Base-by-base conservation (phyloP, 2,329 filamentous ascomycete species). In the Neocucurbitaria cava region DNA sequence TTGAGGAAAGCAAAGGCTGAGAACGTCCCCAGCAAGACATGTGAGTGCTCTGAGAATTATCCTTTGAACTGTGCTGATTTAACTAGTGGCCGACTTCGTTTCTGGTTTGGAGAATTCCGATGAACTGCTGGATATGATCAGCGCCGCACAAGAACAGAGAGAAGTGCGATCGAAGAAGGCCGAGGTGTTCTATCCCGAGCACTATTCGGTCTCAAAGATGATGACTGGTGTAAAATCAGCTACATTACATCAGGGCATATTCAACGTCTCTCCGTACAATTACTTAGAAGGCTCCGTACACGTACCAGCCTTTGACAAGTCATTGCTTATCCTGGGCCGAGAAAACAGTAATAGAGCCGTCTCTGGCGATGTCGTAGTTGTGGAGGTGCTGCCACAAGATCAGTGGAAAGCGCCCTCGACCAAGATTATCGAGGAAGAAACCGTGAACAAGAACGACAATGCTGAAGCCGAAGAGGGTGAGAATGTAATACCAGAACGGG, bases 391-490 rank as follows among this genome's bases (percentile, higher is more conserved):
- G 2, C 92, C 95, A 0, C 90, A 93, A 74, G 92, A 96, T 52
- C 94, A 97, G 75, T 99, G 95, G 95, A 98, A 97, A 77, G 88
- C 90, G 41, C 93, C 95, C 1, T 98, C 94, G 1, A 94, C 91
- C 3, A 96, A 96, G 75, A 94, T 99, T 43, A 88, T 99, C 28
- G 95, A 99, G 64, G 95, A 99, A 74, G 94, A 97, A 65, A 85
- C 89, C 1, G 81, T 98, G 35, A 96, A 92, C 49, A 92, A 90
- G 75, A 92, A 99, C 69, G 95, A 99, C 69, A 96, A 96, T 66
- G 89, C 95, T 1, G 95, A 98, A 61, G 85, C 85, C 5, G 94
- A 96, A 56, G 89, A 90, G 50, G 76, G 75, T 11, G 81, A 83
- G 58, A 89, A 89, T 39, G 82, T 96, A n/a, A 86, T 96, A n/a